Conservation (phyloP, 441 rosid genomes). For the Brassica hybrid region DNA sequence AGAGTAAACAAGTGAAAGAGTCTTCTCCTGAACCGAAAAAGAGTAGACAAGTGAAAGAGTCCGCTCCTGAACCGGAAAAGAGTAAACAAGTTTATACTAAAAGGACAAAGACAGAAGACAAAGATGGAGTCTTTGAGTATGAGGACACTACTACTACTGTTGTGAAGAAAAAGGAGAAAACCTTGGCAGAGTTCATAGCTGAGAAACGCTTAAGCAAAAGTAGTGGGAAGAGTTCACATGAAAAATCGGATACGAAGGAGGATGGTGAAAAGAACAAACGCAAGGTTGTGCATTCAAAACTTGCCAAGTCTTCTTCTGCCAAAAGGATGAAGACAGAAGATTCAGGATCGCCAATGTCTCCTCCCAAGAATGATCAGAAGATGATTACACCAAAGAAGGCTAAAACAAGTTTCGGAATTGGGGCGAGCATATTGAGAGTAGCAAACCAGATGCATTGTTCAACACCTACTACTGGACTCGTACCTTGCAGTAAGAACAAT, state of each 20-base stretch:
- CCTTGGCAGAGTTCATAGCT: constrained; percentile 60
- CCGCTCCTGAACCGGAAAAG: constrained; percentile 38
- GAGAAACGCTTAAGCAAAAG: constrained; percentile 47
- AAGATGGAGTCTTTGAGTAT: constrained; percentile 44
- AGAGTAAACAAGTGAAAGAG: constrained; percentile 35
- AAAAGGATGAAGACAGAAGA: constrained; percentile 39
- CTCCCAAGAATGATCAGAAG: constrained; percentile 27
- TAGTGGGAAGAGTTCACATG: constrained; percentile 41
- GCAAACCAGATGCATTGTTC: constrained; percentile 64
- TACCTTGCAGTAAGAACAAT: constrained; percentile 41
- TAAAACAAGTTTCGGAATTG: constrained; percentile 57
- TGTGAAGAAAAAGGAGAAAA: constrained; percentile 59
- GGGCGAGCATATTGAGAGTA: constrained; percentile 66
- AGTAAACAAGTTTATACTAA: constrained; percentile 33
- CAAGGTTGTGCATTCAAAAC: constrained; percentile 44
- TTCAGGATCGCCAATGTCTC: constrained; percentile 30
- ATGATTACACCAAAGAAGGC: constrained; percentile 42
- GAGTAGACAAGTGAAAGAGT: constrained; percentile 35
- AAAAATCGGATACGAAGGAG: constrained; percentile 31
- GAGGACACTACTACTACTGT: constrained; percentile 29
- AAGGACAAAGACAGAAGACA: constrained; percentile 45
- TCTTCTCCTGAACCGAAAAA: constrained; percentile 38
- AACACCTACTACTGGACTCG: constrained; percentile 42
- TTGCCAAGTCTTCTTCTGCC: constrained; percentile 12
- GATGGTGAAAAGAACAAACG: constrained; percentile 48